Percentiles rank a stretch among this genome's conserved stretches.
phyloP scores from a whole-genome alignment of 768 basidiomycete species.

The Aureoboletus auriporus region DNA sequence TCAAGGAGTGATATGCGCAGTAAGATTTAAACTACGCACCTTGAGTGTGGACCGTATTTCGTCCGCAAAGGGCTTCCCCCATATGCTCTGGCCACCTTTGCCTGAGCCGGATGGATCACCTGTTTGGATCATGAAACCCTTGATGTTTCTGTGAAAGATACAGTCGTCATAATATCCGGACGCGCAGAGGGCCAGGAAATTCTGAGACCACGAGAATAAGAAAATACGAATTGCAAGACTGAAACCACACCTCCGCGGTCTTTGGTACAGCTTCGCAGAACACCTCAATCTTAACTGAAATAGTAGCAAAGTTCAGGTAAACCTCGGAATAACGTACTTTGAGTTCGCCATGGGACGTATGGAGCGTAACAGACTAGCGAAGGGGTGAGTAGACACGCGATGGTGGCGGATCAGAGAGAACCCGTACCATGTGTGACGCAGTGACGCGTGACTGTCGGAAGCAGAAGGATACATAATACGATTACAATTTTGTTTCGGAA shows the following conservation, averaged over 20 bases:
- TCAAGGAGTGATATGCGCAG: neutral
- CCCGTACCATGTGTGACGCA: constrained; percentile 27
- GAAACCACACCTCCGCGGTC: constrained; percentile 71
- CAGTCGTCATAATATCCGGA: constrained; percentile 82
- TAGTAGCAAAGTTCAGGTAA: neutral
- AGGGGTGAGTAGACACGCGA: constrained; percentile 14
- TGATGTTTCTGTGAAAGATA: constrained; percentile 93
- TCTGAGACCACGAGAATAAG: constrained; percentile 43
- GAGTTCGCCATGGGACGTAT: constrained; percentile 92
- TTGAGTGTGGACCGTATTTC: constrained; percentile 94
- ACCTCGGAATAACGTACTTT: constrained; percentile 55
- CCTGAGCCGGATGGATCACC: constrained; percentile 88
- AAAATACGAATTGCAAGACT: neutral
- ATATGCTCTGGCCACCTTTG: constrained; percentile 95
- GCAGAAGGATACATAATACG: too few relatives aligned
- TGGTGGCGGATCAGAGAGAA: constrained; percentile 21
- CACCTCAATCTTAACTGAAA: constrained; percentile 70
- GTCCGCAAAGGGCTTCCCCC: constrained; percentile 89
- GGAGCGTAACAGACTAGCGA: constrained; percentile 84
- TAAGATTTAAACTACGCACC: constrained; percentile 39
- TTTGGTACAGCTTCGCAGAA: constrained; percentile 98
- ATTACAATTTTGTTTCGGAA: too few relatives aligned
- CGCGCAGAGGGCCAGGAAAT: constrained; percentile 92
- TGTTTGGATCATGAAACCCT: constrained; percentile 93
- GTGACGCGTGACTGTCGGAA: constrained; percentile 22